Evolutionary conservation across 1,284 basidiomycete genomes (phyloP), one percentile per base, ranked within the genome.

Genomic region (Malassezia caprae): DNA sequence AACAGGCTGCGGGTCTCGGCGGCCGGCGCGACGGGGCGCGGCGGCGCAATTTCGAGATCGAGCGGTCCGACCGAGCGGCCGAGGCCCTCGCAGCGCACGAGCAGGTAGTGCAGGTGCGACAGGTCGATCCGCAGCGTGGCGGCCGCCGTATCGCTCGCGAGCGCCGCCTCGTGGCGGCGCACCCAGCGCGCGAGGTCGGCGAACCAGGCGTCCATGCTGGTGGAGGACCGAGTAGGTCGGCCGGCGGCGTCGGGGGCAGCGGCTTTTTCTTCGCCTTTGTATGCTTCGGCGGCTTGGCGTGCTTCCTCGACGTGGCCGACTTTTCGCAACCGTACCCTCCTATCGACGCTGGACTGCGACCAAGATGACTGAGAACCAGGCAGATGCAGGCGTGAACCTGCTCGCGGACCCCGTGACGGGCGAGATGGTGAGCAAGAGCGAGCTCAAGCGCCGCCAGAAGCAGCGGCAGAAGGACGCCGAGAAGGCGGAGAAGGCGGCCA

Each of bases 41-140:
- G 81, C 80, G 50, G 85, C 75, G 24, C 56, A 13, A 69, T 58
- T 37, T 80, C 80, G 58, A 86, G 82, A 72, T 93, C 89, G 53
- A 93, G 80, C n/a, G 84, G 82, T 48, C 88, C 89, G 31, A 87
- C 80, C 15, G 65, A 52, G 52, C 87, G 77, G 13, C 83, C 84
- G 31, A 87, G 76, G 2, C 82, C 87, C 75, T 93, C 88, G 62
- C 90, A 80, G 42, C 87, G 84, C 76, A 90, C 84, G 53, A 93
- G 80, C 60, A 89, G 76, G 75, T 90, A 93, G 80, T 86, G 88
- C 11, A 93, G 81, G 65, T 86, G 87, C 72, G 89, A 86, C 15
- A 81, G 82, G 75, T 90, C 86, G 62, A 87, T 80, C 8, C 17
- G 48, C 42, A 19, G 47, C 21, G 10, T 30, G 10, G 13, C 26